phyloP scores from a whole-genome alignment of 345 rosid species.

The Eucalyptus leucophloia region DNA sequence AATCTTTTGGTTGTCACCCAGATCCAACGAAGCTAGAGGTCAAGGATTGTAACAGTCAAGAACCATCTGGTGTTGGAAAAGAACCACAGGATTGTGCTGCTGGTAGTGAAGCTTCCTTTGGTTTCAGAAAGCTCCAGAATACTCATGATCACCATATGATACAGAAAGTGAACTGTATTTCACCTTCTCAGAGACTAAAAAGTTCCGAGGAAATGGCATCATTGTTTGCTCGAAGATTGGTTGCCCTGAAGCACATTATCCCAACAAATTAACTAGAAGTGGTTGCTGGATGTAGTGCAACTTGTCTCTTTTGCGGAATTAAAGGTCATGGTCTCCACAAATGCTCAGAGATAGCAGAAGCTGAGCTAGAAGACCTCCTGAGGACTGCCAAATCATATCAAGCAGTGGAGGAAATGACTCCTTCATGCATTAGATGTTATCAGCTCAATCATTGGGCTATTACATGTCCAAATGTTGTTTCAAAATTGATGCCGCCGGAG shows the following conservation, averaged over 20 bases:
- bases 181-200: constrained; percentile 21
- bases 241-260: constrained; percentile 44
- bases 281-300: constrained; percentile 6
- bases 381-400: constrained; percentile 18
- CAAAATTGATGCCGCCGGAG: not conserved
- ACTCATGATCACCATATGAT: constrained; percentile 11
- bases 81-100: constrained; percentile 4
- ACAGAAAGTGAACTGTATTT: constrained; percentile 3
- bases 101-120: constrained; percentile 11
- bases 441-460: constrained; percentile 75
- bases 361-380: constrained; percentile 47
- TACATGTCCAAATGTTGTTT: constrained; percentile 35
- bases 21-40: not conserved
- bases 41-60: not conserved
- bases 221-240: constrained; percentile 58
- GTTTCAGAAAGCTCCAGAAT: constrained; percentile 10
- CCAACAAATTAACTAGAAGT: constrained; percentile 14
- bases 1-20: not conserved
- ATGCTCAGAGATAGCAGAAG: constrained; percentile 47
- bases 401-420: constrained; percentile 20
- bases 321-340: constrained; percentile 47
- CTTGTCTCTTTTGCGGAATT: constrained; percentile 67
- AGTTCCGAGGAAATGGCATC: constrained; percentile 59
- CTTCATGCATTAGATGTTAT: constrained; percentile 55
- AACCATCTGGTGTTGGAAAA: not conserved